phyloP scores from a whole-genome alignment of 75 land plant species.

The Larix kaempferi region DNA sequence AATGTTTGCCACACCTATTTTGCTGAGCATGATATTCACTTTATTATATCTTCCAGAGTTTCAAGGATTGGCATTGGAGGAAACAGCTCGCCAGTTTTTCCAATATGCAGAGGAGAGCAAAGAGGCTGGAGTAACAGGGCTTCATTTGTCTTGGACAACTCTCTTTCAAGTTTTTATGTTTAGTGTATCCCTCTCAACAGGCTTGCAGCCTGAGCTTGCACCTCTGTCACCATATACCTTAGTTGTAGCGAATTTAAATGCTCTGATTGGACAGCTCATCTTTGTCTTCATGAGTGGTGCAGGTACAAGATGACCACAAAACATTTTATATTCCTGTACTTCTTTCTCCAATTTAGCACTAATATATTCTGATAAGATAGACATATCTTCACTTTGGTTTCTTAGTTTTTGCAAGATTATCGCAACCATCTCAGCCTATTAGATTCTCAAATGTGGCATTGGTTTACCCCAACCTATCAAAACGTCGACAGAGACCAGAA shows the following conservation, averaged over 20 bases:
- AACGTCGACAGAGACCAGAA: slow-evolving; percentile 13
- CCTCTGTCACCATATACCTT: slow-evolving; percentile 42
- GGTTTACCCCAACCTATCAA: slow-evolving; percentile 17
- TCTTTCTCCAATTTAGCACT: background rate
- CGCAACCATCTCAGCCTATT: slow-evolving; percentile 43
- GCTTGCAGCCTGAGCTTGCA: slow-evolving; percentile 43
- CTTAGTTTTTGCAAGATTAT: slow-evolving; percentile 49
- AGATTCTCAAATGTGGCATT: slow-evolving; percentile 38
- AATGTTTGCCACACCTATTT: slow-evolving; percentile 39
- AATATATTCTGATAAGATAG: background rate
- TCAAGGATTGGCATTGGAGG: slow-evolving; percentile 37
- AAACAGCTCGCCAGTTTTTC: slow-evolving; percentile 21
- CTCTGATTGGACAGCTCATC: slow-evolving; percentile 34
- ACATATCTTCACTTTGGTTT: background rate
- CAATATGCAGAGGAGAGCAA: slow-evolving; percentile 9
- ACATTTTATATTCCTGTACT: too few relatives aligned
- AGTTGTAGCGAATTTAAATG: slow-evolving; percentile 43
- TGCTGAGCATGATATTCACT: slow-evolving; percentile 35
- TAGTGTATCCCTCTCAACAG: slow-evolving; percentile 41
- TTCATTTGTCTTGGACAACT: slow-evolving; percentile 28
- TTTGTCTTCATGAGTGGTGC: slow-evolving; percentile 50
- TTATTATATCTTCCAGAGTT: slow-evolving; percentile 37
- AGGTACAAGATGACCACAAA: slow-evolving; percentile 16
- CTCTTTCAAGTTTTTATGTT: slow-evolving; percentile 44
- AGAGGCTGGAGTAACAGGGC: slow-evolving; percentile 10